Evolutionary conservation across 305 asterid species (phyloP).

Genomic region (Striga hermonthica): DNA sequence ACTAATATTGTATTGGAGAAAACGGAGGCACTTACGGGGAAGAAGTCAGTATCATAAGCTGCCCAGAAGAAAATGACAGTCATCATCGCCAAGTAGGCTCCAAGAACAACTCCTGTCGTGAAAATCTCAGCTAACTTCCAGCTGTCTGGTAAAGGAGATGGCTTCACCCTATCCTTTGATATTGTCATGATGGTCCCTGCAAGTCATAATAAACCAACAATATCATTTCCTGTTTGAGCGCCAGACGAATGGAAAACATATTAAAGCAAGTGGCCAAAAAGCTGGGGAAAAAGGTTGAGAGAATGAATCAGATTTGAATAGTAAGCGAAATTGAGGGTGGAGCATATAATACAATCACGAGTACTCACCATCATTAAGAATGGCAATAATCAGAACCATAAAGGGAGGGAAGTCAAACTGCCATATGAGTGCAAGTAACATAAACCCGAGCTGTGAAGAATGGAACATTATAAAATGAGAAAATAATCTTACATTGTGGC

Average conservation of each 20-base stretch:
- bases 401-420: conserved; percentile 75
- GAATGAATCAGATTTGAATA: not conserved
- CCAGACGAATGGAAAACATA: not conserved
- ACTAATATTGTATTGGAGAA: not conserved
- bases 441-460: conserved; percentile 61
- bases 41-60: conserved; percentile 65
- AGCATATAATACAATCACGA: conserved; percentile 22
- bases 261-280: not conserved
- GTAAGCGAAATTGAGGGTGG: conserved; percentile 7
- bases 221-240: not conserved
- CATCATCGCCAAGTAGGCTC: conserved; percentile 70
- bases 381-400: conserved; percentile 82
- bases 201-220: conserved; percentile 9
- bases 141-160: conserved; percentile 83
- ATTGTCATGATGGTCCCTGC: conserved; percentile 83
- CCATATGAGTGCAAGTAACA: conserved; percentile 84
- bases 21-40: conserved; percentile 46
- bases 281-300: not conserved
- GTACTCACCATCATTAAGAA: conserved; percentile 65
- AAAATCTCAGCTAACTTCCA: conserved; percentile 77
- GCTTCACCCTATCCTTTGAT: conserved; percentile 80
- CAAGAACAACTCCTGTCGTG: conserved; percentile 66
- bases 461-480: conserved; percentile 14
- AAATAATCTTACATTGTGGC: too few species aligned
- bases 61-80: conserved; percentile 80